Conservation (phyloP, 2,329 filamentous ascomycete genomes). For the Pezicula neosporulosa region DNA sequence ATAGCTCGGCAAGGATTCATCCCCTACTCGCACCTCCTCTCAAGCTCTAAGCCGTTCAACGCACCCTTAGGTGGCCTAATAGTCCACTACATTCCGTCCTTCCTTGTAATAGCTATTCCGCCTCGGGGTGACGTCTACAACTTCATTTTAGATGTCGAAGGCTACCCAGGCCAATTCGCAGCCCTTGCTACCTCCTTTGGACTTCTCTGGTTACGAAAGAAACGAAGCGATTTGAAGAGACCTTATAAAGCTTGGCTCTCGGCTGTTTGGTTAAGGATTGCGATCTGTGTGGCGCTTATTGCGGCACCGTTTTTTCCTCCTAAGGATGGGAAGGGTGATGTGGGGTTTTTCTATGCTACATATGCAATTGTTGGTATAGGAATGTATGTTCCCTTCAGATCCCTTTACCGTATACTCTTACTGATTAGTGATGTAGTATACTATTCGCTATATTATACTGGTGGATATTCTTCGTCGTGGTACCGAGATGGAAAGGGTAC, state of each 20-base stretch:
- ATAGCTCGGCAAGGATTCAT: slow-evolving; percentile 45
- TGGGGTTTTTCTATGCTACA: slow-evolving; percentile 49
- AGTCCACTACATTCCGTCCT: slow-evolving; percentile 60
- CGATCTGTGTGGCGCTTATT: slow-evolving; percentile 27
- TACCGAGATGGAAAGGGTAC: slow-evolving; percentile 59
- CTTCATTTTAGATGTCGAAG: slow-evolving; percentile 35
- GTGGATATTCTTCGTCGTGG: slow-evolving; percentile 60
- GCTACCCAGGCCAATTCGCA: slow-evolving; percentile 41
- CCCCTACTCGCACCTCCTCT: slow-evolving; percentile 34
- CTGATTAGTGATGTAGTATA: slow-evolving; percentile 39
- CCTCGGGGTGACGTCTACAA: slow-evolving; percentile 35
- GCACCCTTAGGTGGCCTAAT: slow-evolving; percentile 36
- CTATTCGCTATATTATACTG: slow-evolving; percentile 61
- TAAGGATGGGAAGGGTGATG: slow-evolving; percentile 35
- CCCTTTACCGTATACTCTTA: background rate
- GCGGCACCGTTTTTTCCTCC: slow-evolving; percentile 34
- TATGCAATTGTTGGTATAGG: slow-evolving; percentile 50
- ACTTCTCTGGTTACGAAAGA: slow-evolving; percentile 47
- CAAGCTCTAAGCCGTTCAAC: slow-evolving; percentile 19
- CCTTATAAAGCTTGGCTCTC: slow-evolving; percentile 25
- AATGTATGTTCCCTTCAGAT: slow-evolving; percentile 39
- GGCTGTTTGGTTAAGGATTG: slow-evolving; percentile 24
- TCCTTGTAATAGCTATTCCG: slow-evolving; percentile 49
- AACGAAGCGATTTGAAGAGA: slow-evolving; percentile 37
- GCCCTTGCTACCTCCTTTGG: slow-evolving; percentile 27